Base-by-base conservation (phyloP, 495 filamentous ascomycete species). In the Penicillium riverlandense region DNA sequence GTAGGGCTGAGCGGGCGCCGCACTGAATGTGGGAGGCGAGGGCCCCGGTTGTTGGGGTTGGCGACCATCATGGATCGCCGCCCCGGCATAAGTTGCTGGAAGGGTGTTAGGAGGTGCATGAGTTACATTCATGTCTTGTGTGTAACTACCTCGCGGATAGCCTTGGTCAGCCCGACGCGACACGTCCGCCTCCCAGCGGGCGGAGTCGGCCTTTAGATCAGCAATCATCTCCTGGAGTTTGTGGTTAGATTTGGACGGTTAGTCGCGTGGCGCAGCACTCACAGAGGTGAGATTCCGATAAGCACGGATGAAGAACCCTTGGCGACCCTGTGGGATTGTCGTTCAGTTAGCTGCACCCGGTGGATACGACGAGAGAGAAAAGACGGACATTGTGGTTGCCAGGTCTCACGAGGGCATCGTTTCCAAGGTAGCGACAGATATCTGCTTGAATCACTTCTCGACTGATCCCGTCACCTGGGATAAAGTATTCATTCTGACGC, bases 361-460 rank as follows among this genome's bases (percentile, higher is more conserved):
- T 22, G 22, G 22, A 22, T 22, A 22, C 3, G 22, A 22, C 22
- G 22, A 22, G 2, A 40, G 29, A 46, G 8, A 45, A 32, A n/a
- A 14, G 50, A 66, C 79, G 58, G 71, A 90, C 88, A 79, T 86
- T 77, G 67, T 90, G 86, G 48, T 71, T 78, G 62, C 87, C 88
- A 46, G 89, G 90, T 62, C 85, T 82, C 53, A 92, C 88, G 52
- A 90, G 78, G 29, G 90, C 90, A 76, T 96, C 90, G 58, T 86
- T 87, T 52, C 89, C 90, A 46, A 96, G 80, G 61, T 92, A 95
- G 62, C 88, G 84, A 73, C 89, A 94, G 48, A 96, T 91, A 69
- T 96, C 89, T 61, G 89, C 85, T 59, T 88, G 87, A 67, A 96
- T 92, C 57, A 96, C 90, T 65, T 96, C 87, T 48, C 90, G 80